Percentiles rank a stretch among this genome's conserved stretches.
These are phyloP conservation scores for Protomyces lactucae-debilis DNA, from an alignment of 1,139 yeast species.

Conservation along the genomic window DNA sequence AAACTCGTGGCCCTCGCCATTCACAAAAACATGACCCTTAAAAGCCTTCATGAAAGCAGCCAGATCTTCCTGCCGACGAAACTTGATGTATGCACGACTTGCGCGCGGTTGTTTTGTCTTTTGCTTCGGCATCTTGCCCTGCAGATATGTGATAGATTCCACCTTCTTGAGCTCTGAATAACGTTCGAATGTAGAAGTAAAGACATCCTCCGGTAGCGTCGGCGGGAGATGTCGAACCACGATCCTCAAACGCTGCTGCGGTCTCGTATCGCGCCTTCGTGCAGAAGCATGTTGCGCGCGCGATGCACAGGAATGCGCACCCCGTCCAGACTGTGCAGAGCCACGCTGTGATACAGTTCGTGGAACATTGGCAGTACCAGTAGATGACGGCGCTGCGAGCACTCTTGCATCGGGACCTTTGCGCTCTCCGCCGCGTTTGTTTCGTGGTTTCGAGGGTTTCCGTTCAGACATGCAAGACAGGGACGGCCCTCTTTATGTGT, in stretches of 20 bases:
- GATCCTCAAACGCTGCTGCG: constrained; percentile 27
- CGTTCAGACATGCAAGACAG: not conserved
- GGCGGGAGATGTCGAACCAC: constrained; percentile 33
- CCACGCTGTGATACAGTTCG: no score
- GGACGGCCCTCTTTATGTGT: no score
- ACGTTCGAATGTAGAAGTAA: constrained; percentile 23
- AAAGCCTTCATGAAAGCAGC: constrained; percentile 31
- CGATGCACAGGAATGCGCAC: not conserved
- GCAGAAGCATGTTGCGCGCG: not conserved
- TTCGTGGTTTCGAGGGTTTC: not conserved
- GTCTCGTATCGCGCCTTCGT: not conserved
- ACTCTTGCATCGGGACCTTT: not conserved
- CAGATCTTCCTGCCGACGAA: constrained; percentile 26
- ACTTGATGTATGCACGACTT: constrained; percentile 33
- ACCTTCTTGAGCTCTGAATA: constrained; percentile 19
- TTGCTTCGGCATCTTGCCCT: constrained; percentile 31
- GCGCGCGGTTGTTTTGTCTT: constrained; percentile 28
- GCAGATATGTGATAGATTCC: constrained; percentile 31
- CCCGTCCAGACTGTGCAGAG: no score
- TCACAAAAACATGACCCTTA: constrained; percentile 26
- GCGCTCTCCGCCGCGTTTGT: not conserved
- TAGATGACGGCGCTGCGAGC: no score
- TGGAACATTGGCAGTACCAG: no score
- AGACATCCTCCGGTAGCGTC: constrained; percentile 28
- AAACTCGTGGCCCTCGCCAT: constrained; percentile 27